Evolutionary conservation across 345 rosid species (phyloP).

Genomic region (Cardamine chenopodiifolia): DNA sequence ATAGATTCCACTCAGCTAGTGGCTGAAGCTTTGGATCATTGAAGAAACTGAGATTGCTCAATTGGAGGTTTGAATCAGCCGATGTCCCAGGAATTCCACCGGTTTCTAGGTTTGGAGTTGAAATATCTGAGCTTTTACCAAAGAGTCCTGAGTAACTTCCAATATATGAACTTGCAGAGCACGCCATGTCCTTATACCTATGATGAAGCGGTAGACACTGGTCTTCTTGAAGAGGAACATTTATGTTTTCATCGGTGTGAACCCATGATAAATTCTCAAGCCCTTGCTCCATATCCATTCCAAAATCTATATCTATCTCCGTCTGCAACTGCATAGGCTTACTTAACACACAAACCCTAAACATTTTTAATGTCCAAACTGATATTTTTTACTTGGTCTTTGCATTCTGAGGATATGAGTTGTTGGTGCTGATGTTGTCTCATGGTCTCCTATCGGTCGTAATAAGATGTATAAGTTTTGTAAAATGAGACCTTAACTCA

Average conservation of each 20-base stretch:
- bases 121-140: slow-evolving; percentile 55
- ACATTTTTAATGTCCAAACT: neutral
- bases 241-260: slow-evolving; percentile 48
- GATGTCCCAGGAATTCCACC: slow-evolving; percentile 47
- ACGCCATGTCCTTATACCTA: slow-evolving; percentile 58
- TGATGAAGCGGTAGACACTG: slow-evolving; percentile 47
- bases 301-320: slow-evolving; percentile 52
- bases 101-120: slow-evolving; percentile 54
- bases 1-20: slow-evolving; percentile 56
- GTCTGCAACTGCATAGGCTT: slow-evolving; percentile 38
- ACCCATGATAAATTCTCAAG: slow-evolving; percentile 60
- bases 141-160: slow-evolving; percentile 64
- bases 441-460: slow-evolving; percentile 24
- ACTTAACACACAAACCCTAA: neutral
- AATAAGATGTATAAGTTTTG: slow-evolving; percentile 19
- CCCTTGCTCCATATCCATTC: slow-evolving; percentile 60
- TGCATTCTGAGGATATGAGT: slow-evolving; percentile 51
- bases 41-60: slow-evolving; percentile 51
- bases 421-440: slow-evolving; percentile 41
- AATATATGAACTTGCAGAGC: slow-evolving; percentile 62
- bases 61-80: slow-evolving; percentile 40
- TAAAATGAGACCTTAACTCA: slow-evolving; percentile 9
- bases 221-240: slow-evolving; percentile 46
- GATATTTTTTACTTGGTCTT: slow-evolving; percentile 47
- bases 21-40: slow-evolving; percentile 58